Evolutionary conservation across 371 early-diverging fungal species (phyloP).

Genomic region (Syncephalastrum monosporum): DNA sequence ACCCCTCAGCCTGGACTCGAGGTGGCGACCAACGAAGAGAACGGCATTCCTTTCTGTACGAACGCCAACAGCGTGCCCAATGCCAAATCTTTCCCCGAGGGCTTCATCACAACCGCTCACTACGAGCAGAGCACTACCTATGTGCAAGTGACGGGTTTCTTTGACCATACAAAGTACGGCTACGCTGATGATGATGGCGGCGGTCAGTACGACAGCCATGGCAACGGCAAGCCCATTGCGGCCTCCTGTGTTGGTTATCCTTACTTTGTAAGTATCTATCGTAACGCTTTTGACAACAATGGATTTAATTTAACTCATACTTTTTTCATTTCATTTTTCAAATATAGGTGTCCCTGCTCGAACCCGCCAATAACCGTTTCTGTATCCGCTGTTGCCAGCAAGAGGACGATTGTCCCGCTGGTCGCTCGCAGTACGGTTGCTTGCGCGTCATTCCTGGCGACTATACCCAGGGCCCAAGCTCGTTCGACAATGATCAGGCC

Average conservation of each 20-base stretch:
- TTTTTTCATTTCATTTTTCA: no score
- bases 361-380: conserved; percentile 42
- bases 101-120: conserved; percentile 46
- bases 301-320: no score
- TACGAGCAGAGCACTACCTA: conserved; percentile 23
- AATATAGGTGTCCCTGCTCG: conserved; percentile 23
- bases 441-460: conserved; percentile 37
- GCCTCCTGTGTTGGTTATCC: conserved; percentile 34
- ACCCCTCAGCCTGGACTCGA: conserved; percentile 36
- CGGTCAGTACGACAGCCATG: conserved; percentile 43
- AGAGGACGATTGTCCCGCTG: conserved; percentile 29
- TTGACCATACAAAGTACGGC: conserved; percentile 36
- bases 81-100: conserved; percentile 32
- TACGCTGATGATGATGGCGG: conserved; percentile 38
- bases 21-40: conserved; percentile 37
- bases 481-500: no score
- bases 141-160: conserved; percentile 48
- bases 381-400: conserved; percentile 43
- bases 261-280: conserved; percentile 36
- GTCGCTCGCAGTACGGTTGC: conserved; percentile 44
- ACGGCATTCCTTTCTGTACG: conserved; percentile 34
- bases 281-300: no score
- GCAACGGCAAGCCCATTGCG: conserved; percentile 23
- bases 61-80: conserved; percentile 15
- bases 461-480: conserved; percentile 19